Evolutionary conservation across 768 basidiomycete genomes (phyloP).

Genomic region (Boletus tylopilopsis): DNA sequence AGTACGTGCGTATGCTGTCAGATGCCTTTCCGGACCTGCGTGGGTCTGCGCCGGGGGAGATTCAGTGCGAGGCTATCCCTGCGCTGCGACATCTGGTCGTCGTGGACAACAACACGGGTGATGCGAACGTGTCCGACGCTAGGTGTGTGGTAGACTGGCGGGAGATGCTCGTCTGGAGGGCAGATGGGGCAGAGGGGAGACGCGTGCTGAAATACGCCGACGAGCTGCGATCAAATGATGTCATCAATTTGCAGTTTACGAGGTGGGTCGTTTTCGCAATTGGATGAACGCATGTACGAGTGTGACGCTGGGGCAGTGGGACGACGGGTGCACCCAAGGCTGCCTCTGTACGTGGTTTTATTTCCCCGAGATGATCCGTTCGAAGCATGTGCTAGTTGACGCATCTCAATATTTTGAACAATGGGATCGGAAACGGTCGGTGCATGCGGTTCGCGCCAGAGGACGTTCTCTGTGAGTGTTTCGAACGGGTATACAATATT

Average conservation of each 20-base stretch:
- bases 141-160: slow-evolving; percentile 64
- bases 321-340: slow-evolving; percentile 83
- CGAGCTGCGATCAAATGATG: slow-evolving; percentile 55
- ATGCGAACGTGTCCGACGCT: slow-evolving; percentile 39
- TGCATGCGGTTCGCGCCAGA: slow-evolving; percentile 64
- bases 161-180: slow-evolving; percentile 67
- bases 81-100: slow-evolving; percentile 60
- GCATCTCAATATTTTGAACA: slow-evolving; percentile 77
- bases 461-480: slow-evolving; percentile 63
- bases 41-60: slow-evolving; percentile 45
- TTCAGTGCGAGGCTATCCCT: slow-evolving; percentile 58
- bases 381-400: slow-evolving; percentile 51
- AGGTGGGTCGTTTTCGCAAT: slow-evolving; percentile 44
- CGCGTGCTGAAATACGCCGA: slow-evolving; percentile 40
- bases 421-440: slow-evolving; percentile 63
- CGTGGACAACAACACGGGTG: slow-evolving; percentile 61
- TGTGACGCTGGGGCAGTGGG: slow-evolving; percentile 43
- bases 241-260: slow-evolving; percentile 83
- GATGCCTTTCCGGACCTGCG: slow-evolving; percentile 55
- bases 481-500: not conserved
- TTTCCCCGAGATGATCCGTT: not conserved
- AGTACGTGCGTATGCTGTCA: slow-evolving; percentile 58
- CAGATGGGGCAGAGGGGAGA: slow-evolving; percentile 42
- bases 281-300: not conserved
- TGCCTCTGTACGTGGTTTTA: slow-evolving; percentile 63